Base-by-base conservation (phyloP, 2,329 filamentous ascomycete species). In the Fusarium pseudonygamai region DNA sequence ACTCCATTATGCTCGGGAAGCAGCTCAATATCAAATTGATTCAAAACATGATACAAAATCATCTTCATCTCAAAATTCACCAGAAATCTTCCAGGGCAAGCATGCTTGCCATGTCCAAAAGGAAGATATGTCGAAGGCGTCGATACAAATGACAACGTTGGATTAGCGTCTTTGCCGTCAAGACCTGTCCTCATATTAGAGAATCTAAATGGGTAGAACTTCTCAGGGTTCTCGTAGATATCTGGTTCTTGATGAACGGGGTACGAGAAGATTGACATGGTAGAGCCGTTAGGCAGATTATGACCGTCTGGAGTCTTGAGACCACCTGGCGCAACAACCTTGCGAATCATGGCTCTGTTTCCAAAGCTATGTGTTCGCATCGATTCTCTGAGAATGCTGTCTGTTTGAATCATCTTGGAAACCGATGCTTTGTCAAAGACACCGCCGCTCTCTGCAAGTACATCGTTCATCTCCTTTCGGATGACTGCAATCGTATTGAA, bases 361-460 rank as follows among this genome's bases (percentile, higher is more conserved):
- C 77, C 77, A 28, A 82, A 80, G 0, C 80, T 76, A 26, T 84
- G 67, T 2, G 82, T 66, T 8, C 85, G 80, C 58, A 86, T 76
- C 0, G 84, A 85, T 69, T 87, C 85, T 24, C 85, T 81, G 4
- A 82, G 75, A 1, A 83, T 78, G 43, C 84, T 86, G 65, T 87
- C 85, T 8, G 82, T 77, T 4, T 75, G 76, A 0, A 78, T 74
- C 80, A 87, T 81, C 13, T 79, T 79, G 61, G 20, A 85, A 69
- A 22, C 78, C 71, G 30, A 75, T 61, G 37, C 53, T 83, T 85
- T 26, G 80, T 83, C 85, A 83, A 87, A 49, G 1, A 59, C 53
- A 6, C 73, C 61, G 22, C 69, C 63, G 1, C 74, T 74, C 6
- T 69, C 67, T 26, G 67, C 62, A 14, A 84, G 72, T 0, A 84